These are phyloP conservation scores for Pisolithus thermaeus DNA, from an alignment of 1,284 basidiomycete species.

Conservation along the genomic window DNA sequence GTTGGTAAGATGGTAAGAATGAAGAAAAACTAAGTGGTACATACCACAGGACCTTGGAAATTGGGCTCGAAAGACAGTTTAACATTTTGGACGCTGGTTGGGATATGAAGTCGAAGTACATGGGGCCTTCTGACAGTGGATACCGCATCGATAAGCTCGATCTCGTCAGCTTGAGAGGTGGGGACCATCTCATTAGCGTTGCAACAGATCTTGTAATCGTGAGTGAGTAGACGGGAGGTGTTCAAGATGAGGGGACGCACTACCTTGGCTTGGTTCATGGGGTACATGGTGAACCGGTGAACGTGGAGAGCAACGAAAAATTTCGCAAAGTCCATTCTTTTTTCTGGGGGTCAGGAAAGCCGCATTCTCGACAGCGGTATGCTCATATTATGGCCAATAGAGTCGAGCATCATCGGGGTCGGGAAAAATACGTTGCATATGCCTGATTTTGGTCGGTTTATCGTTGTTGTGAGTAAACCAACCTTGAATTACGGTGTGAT, in stretches of 20 bases:
- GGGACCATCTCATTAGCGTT: not conserved
- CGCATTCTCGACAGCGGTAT: not conserved
- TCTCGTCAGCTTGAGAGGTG: not conserved
- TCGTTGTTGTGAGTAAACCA: not conserved
- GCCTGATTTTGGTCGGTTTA: not conserved
- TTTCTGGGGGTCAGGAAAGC: not conserved
- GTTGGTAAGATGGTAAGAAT: too few species aligned
- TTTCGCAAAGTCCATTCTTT: not conserved
- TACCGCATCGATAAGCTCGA: not conserved
- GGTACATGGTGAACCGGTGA: not conserved
- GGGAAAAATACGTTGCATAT: not conserved
- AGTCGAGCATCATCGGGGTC: not conserved
- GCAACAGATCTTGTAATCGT: not conserved
- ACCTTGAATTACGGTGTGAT: not conserved
- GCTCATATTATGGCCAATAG: not conserved
- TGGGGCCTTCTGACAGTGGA: too few species aligned
- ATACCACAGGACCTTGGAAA: too few species aligned
- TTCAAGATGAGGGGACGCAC: not conserved
- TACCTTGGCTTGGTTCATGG: not conserved
- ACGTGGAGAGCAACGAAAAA: not conserved
- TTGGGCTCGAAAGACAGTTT: too few species aligned
- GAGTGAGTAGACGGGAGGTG: not conserved
- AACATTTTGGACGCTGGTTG: too few species aligned
- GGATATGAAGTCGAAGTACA: too few species aligned
- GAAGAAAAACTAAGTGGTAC: too few species aligned